These are phyloP conservation scores for Cantharellus anzutake DNA, from an alignment of 768 basidiomycete genomes.

Conservation along the genomic window DNA sequence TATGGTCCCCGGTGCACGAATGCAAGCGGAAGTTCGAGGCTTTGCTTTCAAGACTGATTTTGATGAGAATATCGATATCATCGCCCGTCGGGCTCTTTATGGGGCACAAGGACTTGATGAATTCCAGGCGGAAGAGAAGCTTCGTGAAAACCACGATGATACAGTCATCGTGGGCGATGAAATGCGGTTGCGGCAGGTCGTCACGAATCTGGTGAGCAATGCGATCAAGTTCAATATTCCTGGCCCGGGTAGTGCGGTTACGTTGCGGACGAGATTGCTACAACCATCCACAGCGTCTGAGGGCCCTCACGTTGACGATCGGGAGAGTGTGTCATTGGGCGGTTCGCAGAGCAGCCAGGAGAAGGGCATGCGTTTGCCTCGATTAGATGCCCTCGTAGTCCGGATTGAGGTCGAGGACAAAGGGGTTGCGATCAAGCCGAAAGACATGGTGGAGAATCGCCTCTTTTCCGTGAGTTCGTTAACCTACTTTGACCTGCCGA, in stretches of 20 bases:
- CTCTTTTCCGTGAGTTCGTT: slow-evolving; percentile 10
- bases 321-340: not conserved
- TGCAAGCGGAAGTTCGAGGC: slow-evolving; percentile 12
- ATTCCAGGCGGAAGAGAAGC: slow-evolving; percentile 1
- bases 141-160: slow-evolving; percentile 4
- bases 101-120: slow-evolving; percentile 2
- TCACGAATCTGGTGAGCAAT: slow-evolving; percentile 11
- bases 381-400: slow-evolving; percentile 14
- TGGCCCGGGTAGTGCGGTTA: slow-evolving; percentile 12
- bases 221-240: slow-evolving; percentile 14
- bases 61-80: slow-evolving; percentile 14
- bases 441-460: slow-evolving; percentile 19
- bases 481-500: not conserved
- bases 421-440: slow-evolving; percentile 20
- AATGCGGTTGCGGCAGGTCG: slow-evolving; percentile 17
- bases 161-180: slow-evolving; percentile 17
- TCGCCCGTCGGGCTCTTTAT: slow-evolving; percentile 11
- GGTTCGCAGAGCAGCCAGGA: not conserved
- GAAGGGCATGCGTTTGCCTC: not conserved
- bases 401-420: slow-evolving; percentile 25
- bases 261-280: slow-evolving; percentile 13
- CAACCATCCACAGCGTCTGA: slow-evolving; percentile 7
- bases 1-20: slow-evolving; percentile 19
- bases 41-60: slow-evolving; percentile 13
- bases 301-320: not conserved